A percentile compares a stretch with the other conserved stretches of the same genome.
Conservation (phyloP, 2,329 filamentous ascomycete species). For the Fusarium mundagurra region DNA sequence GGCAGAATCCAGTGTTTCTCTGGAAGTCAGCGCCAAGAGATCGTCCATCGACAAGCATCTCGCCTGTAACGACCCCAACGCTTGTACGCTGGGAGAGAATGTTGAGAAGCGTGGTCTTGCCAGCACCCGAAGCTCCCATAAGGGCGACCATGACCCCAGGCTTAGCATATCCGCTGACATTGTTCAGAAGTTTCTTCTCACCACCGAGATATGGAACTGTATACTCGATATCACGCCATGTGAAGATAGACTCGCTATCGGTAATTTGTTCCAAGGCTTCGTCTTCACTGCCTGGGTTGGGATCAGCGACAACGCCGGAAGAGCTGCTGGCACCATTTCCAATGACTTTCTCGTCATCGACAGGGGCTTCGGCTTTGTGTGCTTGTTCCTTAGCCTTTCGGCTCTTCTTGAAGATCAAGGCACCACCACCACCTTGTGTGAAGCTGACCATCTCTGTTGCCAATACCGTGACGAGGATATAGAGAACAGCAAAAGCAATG, state of each 20-base stretch:
- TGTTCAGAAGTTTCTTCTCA: slow-evolving; percentile 47
- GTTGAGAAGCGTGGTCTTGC: slow-evolving; percentile 85
- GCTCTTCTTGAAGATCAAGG: slow-evolving; percentile 76
- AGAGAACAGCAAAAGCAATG: slow-evolving; percentile 30
- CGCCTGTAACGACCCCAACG: slow-evolving; percentile 77
- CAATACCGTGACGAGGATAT: slow-evolving; percentile 32
- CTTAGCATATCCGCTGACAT: slow-evolving; percentile 80
- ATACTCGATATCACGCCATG: slow-evolving; percentile 76
- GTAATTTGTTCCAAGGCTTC: slow-evolving; percentile 40
- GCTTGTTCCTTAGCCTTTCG: slow-evolving; percentile 61
- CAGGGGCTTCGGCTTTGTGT: slow-evolving; percentile 23
- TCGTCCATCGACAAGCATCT: slow-evolving; percentile 79
- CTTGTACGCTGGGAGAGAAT: slow-evolving; percentile 77
- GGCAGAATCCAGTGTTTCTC: slow-evolving; percentile 74
- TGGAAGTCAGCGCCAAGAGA: slow-evolving; percentile 78
- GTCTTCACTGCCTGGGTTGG: slow-evolving; percentile 1
- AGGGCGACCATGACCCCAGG: slow-evolving; percentile 83
- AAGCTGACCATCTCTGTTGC: slow-evolving; percentile 33
- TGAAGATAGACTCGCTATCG: slow-evolving; percentile 63
- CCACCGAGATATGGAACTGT: slow-evolving; percentile 65
- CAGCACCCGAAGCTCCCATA: slow-evolving; percentile 83
- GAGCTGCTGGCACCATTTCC: slow-evolving; percentile 3
- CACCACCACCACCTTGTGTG: slow-evolving; percentile 70
- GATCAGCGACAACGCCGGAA: slow-evolving; percentile 11
- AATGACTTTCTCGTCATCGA: slow-evolving; percentile 44